Evolutionary conservation across 495 filamentous ascomycete genomes (phyloP), one percentile per base, ranked within the genome.

Genomic region (Tuber aestivum): DNA sequence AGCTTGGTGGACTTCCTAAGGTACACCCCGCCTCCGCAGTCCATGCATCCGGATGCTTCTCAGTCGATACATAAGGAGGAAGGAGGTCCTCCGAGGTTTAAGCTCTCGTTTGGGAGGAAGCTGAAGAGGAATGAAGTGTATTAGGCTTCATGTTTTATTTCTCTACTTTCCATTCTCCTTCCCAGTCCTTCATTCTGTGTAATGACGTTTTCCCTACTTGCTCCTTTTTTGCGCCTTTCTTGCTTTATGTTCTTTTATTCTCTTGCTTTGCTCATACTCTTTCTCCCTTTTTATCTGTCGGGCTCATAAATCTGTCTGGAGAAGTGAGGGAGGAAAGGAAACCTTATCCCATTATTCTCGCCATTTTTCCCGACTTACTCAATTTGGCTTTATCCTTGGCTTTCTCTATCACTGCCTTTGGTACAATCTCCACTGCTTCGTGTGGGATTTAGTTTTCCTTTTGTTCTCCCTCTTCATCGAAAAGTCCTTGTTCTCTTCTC

Each of bases 1-100:
- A 65, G 76, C 48, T 41, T 82, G 41, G 65, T 74, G 9, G 80
- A 82, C 70, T 82, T 82, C 73, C 70, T 82, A 40, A 82, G 74
- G 69, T 81, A 77, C 56, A 82, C 74, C n/a, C 76, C 74, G 12
- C 74, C 80, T 72, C 80, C 80, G 7, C 56, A 45, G 45, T 50
- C 70, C 41, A 50, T 8, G 2, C 20, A 70, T 18, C 71, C 75
- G 12, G 77, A 82, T 45, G 79, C 74, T 12, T 48, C 70, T 42
- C 70, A 72, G n/a, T 72, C 76, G 40, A 79, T 79, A 70, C 56
- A 35, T 65, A 65, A 65, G 56, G 56, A 65, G 56, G 56, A 65
- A 14, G 27, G 56, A 27, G 56, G 56, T 65, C 9, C 27, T 65
- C 70, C 76, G 44, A 79, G 79, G 40, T 76, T 79, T 35, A 79